Evolutionary conservation across 106 monocot species (phyloP), one percentile per base, ranked within the genome.

Genomic region (Triglochin maritima): DNA sequence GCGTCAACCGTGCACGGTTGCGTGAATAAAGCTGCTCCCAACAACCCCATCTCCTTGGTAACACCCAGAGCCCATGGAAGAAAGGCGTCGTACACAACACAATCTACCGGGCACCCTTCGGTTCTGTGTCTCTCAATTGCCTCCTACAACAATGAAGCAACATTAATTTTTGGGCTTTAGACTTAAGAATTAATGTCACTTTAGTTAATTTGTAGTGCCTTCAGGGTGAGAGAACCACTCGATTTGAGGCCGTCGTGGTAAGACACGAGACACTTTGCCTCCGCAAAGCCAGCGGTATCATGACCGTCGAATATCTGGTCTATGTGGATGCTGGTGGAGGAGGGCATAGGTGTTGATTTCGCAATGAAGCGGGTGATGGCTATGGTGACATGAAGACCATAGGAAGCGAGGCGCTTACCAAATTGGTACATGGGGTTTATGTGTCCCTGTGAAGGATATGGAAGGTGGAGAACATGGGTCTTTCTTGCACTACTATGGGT

Each of bases 371-470:
- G 53, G 16, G 73, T 54, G 50, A 56, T 12, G 64, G 56, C 64
- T 7, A 73, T 13, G n/a, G 73, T 73, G 14, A 48, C 12, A 1
- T 16, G 53, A 47, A 57, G 2, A 10, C 57, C 65, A 41, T 64
- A 51, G 45, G 65, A 43, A 4, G 43, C 65, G 7, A 73, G 65
- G 6, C 73, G 64, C 57, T 73, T 73, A 8, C 56, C 73, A 56
- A 73, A 66, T 48, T 73, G 73, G 58, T 66, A 50, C 47, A 74
- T 66, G 4, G 74, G 74, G 48, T 74, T 74, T 14, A 74, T 74
- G 57, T 74, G 74, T 9, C 74, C 74, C 50, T 74, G 74, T 5
- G 57, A 3, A 59, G 74, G 66, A 59, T 67, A 74, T 3, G 74
- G 66, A 9, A 74, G 7, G 13, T 66, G 57, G 12, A 74, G 64